A percentile compares a stretch with the other conserved stretches of the same genome.
These are phyloP conservation scores for Ogataea glucozyma DNA, from an alignment of 805 yeast species.

Conservation along the genomic window DNA sequence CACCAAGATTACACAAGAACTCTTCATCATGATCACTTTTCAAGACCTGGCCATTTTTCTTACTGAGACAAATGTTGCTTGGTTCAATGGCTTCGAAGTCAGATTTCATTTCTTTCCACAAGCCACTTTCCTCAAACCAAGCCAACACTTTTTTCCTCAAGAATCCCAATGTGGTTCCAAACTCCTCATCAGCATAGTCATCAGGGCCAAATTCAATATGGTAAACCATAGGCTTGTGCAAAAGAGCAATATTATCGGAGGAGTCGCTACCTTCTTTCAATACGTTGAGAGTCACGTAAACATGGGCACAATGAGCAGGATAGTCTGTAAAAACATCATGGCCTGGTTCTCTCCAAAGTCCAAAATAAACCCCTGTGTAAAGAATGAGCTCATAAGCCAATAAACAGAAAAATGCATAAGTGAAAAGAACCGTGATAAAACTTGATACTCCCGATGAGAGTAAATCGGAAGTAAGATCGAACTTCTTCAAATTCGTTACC, in stretches of 20 bases:
- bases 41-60: slow-evolving; percentile 33
- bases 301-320: slow-evolving; percentile 79
- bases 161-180: slow-evolving; percentile 67
- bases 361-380: slow-evolving; percentile 26
- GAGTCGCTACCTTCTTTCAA: slow-evolving; percentile 4
- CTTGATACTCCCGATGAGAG: slow-evolving; percentile 25
- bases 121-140: slow-evolving; percentile 49
- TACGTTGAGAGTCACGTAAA: slow-evolving; percentile 55
- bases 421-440: slow-evolving; percentile 29
- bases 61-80: slow-evolving; percentile 40
- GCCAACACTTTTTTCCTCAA: slow-evolving; percentile 57
- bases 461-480: slow-evolving; percentile 27
- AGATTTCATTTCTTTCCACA: slow-evolving; percentile 27
- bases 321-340: slow-evolving; percentile 65
- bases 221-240: slow-evolving; percentile 47
- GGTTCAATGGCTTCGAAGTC: slow-evolving; percentile 12
- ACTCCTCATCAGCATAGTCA: slow-evolving; percentile 71
- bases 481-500: background rate
- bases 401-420: slow-evolving; percentile 25
- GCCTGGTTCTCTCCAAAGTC: slow-evolving; percentile 34
- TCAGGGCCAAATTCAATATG: slow-evolving; percentile 82
- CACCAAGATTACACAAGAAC: slow-evolving; percentile 52
- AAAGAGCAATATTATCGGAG: slow-evolving; percentile 15
- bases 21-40: slow-evolving; percentile 40
- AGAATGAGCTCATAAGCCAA: slow-evolving; percentile 27